Evolutionary conservation across 768 basidiomycete species (phyloP).

Genomic region (Boletus reticuloceps): DNA sequence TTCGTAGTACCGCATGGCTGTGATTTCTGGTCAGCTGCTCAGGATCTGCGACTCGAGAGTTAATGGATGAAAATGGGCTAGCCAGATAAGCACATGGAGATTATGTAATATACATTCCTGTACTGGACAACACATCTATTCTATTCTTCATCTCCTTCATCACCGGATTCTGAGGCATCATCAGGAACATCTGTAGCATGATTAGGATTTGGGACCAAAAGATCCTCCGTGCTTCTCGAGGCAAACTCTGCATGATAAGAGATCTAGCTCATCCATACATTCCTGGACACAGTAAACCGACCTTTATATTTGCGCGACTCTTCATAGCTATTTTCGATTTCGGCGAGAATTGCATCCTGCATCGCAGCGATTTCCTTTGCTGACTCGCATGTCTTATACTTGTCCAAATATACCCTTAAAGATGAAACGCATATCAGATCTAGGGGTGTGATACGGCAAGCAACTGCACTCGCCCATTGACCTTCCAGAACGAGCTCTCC

Average conservation of each 20-base stretch:
- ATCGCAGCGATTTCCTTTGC: constrained; percentile 54
- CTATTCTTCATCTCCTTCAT: constrained; percentile 15
- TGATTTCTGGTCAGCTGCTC: not conserved
- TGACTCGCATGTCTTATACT: constrained; percentile 70
- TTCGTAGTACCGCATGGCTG: constrained; percentile 85
- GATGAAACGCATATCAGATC: not conserved
- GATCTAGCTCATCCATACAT: not conserved
- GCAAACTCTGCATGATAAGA: constrained; percentile 7
- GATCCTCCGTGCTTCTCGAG: constrained; percentile 49
- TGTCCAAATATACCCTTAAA: constrained; percentile 51
- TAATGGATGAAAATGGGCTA: not conserved
- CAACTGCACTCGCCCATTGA: constrained; percentile 60
- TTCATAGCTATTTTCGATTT: constrained; percentile 61
- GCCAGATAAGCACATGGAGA: not conserved
- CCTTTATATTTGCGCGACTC: constrained; percentile 55
- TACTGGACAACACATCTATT: not conserved
- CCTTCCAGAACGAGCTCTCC: constrained; percentile 81
- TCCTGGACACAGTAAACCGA: constrained; percentile 21
- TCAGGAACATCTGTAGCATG: constrained; percentile 32
- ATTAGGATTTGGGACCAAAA: constrained; percentile 70
- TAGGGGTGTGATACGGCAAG: not conserved
- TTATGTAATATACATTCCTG: constrained; percentile 8
- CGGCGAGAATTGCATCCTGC: constrained; percentile 68
- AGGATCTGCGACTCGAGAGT: not conserved
- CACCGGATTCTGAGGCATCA: constrained; percentile 15